Conservation (phyloP, 73 alveolate species). For the Effrenium voratum region DNA sequence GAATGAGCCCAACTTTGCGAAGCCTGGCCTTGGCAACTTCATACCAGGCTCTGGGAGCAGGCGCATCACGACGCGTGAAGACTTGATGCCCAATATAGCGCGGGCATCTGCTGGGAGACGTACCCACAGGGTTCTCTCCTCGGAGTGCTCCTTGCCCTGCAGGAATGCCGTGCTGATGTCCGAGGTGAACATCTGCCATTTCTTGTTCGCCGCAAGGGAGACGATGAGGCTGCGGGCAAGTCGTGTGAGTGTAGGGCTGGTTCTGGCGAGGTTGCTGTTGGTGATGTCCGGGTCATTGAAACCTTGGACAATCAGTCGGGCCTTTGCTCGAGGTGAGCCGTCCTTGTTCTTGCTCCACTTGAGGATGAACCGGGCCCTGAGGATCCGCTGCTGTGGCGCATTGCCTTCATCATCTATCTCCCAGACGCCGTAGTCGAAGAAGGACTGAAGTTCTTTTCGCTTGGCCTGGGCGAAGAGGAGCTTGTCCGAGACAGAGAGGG, state of each 20-base stretch:
- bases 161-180: not conserved
- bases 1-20: no score
- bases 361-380: slow-evolving; percentile 1
- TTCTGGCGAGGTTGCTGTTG: not conserved
- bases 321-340: slow-evolving; percentile 7
- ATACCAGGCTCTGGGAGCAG: no score
- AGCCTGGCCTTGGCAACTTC: no score
- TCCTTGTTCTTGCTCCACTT: not conserved
- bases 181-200: not conserved
- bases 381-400: not conserved
- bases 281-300: not conserved
- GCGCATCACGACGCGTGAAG: no score
- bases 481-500: not conserved
- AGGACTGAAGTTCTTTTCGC: not conserved
- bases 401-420: not conserved
- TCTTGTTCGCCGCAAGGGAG: not conserved
- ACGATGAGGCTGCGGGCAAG: not conserved
- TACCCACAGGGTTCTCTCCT: no score
- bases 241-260: not conserved
- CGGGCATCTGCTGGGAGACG: no score
- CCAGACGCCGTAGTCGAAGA: not conserved
- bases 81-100: no score
- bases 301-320: not conserved
- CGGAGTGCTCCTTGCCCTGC: not conserved
- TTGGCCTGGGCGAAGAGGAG: not conserved